Evolutionary conservation across 345 rosid species (phyloP), one percentile per base, ranked within the genome.

Genomic region (Syzygium grande): DNA sequence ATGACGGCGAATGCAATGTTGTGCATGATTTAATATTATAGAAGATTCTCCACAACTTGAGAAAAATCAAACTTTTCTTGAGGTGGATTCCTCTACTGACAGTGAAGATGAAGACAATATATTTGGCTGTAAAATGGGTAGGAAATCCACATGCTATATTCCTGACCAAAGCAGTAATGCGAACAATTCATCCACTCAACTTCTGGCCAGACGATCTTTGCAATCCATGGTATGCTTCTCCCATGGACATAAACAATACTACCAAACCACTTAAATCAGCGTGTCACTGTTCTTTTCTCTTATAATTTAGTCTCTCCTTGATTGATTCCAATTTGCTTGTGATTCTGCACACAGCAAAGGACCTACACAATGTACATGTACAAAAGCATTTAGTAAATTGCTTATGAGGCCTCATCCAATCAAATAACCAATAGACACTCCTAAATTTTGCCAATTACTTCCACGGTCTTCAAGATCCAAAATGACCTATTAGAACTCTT

Each of bases 31-130:
- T 51, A 85, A 93, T 86, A 89, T 94, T 46, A 87, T 89, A 55
- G 94, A 93, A 14, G 95, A 95, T 90, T 94, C 95, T 14, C 94
- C 94, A 52, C 90, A 92, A 84, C 88, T 91, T 25, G 87, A 92
- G 87, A 92, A 43, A 43, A 43, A 43, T 43, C 46, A 43, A 43
- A 43, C 46, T 43, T 43, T 43, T 43, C 46, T 43, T 43, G 7
- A 38, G 41, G 41, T 38, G 41, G 41, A 38, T 38, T 38, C 41
- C 41, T 38, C 41, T 38, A 38, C 41, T 38, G 41, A 38, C 41
- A 38, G 41, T 38, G 41, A 38, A 79, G 95, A 84, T 4, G 6
- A 61, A 38, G 55, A 61, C 41, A 38, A 38, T 85, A 61, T 84
- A 1, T 88, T 89, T 11, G 87, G 29, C 49, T 88, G 61, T 52